A percentile compares a stretch with the other conserved stretches of the same genome.
Evolutionary conservation across 106 monocot genomes (phyloP).

Genomic region (Agapanthus africanus): DNA sequence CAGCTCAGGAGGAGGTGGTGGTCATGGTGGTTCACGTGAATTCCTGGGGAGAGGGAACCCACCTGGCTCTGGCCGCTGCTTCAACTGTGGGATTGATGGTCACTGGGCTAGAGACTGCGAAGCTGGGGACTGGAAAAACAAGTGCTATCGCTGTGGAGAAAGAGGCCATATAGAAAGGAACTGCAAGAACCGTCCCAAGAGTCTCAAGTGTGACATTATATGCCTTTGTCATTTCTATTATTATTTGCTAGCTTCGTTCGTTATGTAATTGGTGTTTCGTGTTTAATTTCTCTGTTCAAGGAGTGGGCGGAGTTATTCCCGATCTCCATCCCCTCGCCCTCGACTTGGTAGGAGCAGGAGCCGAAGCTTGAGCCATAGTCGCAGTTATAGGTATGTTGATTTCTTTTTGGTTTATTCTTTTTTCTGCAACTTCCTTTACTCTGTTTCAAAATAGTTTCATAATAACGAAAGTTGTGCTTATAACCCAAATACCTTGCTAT

Average conservation of each 20-base stretch:
- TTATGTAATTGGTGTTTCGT: background rate
- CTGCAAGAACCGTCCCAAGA: conserved; percentile 93
- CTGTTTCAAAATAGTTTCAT: no score
- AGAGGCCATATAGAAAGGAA: conserved; percentile 95
- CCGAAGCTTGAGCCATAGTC: background rate
- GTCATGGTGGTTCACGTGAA: conserved; percentile 61
- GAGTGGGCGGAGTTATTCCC: conserved; percentile 60
- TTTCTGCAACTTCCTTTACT: no score
- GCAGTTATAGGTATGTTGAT: background rate
- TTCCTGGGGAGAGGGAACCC: conserved; percentile 89
- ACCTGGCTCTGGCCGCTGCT: conserved; percentile 96
- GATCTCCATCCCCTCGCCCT: conserved; percentile 64
- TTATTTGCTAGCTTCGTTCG: background rate
- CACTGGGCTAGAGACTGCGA: conserved; percentile 99
- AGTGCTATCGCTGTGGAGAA: conserved; percentile 96
- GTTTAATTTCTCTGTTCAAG: conserved; percentile 17
- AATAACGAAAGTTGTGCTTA: no score
- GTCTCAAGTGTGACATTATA: conserved; percentile 32
- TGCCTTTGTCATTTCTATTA: background rate
- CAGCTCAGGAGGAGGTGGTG: conserved; percentile 28
- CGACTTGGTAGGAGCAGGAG: conserved; percentile 28
- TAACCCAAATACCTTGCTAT: no score
- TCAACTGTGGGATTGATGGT: conserved; percentile 96
- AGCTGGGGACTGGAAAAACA: conserved; percentile 99
- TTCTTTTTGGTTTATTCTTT: no score